These are phyloP conservation scores for Exidia glandulosa DNA, from an alignment of 768 basidiomycete genomes.

Conservation along the genomic window DNA sequence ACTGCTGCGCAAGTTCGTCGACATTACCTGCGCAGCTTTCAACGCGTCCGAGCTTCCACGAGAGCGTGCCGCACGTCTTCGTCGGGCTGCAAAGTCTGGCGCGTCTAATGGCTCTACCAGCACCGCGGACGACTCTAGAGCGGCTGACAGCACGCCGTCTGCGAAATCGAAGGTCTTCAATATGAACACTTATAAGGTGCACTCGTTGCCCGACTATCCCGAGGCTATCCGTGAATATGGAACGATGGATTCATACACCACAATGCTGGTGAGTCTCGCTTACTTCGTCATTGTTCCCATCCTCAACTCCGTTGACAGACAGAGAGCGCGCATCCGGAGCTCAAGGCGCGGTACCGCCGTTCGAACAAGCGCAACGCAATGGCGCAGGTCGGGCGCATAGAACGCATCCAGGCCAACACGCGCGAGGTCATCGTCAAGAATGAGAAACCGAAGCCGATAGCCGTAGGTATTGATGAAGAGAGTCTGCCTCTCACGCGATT, in stretches of 20 bases:
- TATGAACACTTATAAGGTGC: background rate
- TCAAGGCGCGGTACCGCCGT: background rate
- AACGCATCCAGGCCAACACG: background rate
- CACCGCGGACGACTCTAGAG: background rate
- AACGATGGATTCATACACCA: background rate
- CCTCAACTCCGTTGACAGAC: background rate
- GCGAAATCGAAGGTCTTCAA: background rate
- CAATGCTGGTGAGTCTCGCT: background rate
- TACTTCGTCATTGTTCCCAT: background rate
- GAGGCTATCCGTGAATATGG: background rate
- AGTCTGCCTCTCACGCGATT: too few species aligned
- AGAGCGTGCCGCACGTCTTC: conserved; percentile 18
- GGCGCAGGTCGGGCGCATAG: background rate
- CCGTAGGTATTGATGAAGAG: too few species aligned
- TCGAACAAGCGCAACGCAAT: background rate
- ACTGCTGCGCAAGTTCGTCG: conserved; percentile 12
- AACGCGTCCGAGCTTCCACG: conserved; percentile 20
- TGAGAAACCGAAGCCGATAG: too few species aligned
- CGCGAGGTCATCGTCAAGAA: background rate
- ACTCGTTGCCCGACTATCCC: background rate
- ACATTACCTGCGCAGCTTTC: conserved; percentile 12
- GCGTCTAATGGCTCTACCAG: background rate
- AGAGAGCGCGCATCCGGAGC: background rate
- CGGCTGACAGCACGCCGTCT: too few species aligned
- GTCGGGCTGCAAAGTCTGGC: background rate